phyloP scores from a whole-genome alignment of 345 rosid species.

The Citrus sp. region DNA sequence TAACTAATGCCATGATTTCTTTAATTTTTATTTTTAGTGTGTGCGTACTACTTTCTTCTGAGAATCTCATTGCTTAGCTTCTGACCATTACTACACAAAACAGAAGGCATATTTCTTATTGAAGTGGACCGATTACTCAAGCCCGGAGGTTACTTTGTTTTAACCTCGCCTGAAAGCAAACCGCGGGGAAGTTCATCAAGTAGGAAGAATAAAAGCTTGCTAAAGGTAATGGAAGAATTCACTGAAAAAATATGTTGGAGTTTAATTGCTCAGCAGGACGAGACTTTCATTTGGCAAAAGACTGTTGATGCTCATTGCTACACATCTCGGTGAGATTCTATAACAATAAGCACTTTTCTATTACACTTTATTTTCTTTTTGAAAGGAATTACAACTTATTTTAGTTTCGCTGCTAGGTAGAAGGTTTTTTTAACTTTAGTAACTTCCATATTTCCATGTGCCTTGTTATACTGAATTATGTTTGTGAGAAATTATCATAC shows the following conservation, averaged over 20 bases:
- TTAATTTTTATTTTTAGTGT: not conserved
- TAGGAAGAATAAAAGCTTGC: constrained; percentile 50
- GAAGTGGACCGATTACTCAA: constrained; percentile 92
- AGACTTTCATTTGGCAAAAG: constrained; percentile 96
- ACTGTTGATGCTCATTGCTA: constrained; percentile 60
- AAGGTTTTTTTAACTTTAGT: constrained; percentile 1
- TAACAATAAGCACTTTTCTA: not conserved
- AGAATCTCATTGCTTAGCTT: constrained; percentile 1
- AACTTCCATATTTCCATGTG: not conserved
- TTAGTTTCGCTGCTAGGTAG: not conserved
- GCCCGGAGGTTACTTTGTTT: constrained; percentile 97
- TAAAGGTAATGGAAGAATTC: constrained; percentile 56
- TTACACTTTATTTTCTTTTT: not conserved
- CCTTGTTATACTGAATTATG: not conserved
- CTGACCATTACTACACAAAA: constrained; percentile 23
- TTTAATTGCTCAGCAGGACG: constrained; percentile 88
- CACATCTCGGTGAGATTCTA: constrained; percentile 55
- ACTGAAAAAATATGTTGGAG: constrained; percentile 84
- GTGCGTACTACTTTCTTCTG: not conserved
- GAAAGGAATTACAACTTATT: not conserved
- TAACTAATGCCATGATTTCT: not conserved
- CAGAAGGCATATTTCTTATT: constrained; percentile 86
- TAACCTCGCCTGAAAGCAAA: constrained; percentile 70
- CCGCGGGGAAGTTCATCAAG: constrained; percentile 45
- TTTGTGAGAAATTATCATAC: not conserved